These are phyloP conservation scores for Suillus plorans DNA, from an alignment of 768 basidiomycete genomes.

Conservation along the genomic window DNA sequence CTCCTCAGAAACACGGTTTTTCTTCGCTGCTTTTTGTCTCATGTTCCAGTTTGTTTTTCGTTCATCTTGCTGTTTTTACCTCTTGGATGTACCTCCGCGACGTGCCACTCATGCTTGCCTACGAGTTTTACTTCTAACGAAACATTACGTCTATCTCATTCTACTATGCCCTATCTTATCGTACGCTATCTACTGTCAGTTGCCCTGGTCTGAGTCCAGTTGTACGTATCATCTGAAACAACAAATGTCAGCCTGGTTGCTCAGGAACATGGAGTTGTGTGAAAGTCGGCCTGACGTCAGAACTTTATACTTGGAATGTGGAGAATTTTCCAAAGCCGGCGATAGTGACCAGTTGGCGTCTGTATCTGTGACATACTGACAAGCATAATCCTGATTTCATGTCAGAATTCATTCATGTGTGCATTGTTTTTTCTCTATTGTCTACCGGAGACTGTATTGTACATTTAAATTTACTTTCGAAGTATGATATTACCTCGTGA, in stretches of 20 bases:
- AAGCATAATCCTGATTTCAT: neutral
- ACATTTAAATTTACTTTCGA: too few relatives aligned
- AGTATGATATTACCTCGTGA: too few relatives aligned
- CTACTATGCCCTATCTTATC: neutral
- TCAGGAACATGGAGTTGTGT: neutral
- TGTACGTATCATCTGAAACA: neutral
- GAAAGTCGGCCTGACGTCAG: neutral
- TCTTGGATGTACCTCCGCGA: slow-evolving; percentile 4
- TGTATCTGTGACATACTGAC: neutral
- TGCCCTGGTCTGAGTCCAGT: neutral
- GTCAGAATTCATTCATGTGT: neutral
- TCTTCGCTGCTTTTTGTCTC: slow-evolving; percentile 1
- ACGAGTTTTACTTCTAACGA: slow-evolving; percentile 3
- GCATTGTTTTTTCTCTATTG: neutral
- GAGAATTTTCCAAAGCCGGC: neutral
- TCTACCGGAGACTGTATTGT: too few relatives aligned
- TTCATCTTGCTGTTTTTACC: neutral
- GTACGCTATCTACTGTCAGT: neutral
- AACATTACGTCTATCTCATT: neutral
- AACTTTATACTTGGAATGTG: neutral
- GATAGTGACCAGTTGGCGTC: neutral
- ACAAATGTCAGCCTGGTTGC: neutral
- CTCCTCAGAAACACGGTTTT: slow-evolving; percentile 3
- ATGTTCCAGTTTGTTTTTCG: slow-evolving; percentile 1
- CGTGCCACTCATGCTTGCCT: neutral